Conservation (phyloP, 1,284 basidiomycete species). For the Neonothopanus nambi region DNA sequence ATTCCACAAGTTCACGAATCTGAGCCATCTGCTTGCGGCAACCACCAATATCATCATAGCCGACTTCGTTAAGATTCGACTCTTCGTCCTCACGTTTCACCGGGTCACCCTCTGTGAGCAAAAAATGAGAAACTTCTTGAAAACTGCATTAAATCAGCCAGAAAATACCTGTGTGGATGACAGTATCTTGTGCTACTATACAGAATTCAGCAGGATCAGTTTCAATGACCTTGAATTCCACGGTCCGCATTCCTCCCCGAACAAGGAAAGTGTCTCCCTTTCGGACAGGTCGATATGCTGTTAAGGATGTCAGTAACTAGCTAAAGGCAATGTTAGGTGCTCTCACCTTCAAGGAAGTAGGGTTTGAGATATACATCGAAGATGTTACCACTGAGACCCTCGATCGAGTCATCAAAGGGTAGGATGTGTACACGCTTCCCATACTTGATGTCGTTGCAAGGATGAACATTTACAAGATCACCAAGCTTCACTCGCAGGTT, state of each 20-base stretch:
- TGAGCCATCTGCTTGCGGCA: constrained; percentile 99
- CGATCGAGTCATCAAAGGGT: constrained; percentile 98
- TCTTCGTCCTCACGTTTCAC: constrained; percentile 99
- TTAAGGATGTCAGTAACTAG: not conserved
- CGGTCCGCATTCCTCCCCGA: constrained; percentile 95
- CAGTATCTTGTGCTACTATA: constrained; percentile 96
- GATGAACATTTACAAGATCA: constrained; percentile 93
- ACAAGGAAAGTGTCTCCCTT: constrained; percentile 99
- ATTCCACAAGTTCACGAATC: constrained; percentile 98
- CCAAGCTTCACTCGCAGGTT: constrained; percentile 98
- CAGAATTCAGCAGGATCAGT: constrained; percentile 95
- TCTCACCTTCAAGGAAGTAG: constrained; percentile 94
- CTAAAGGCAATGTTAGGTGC: too few relatives aligned
- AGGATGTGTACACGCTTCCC: constrained; percentile 97
- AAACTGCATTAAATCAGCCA: constrained; percentile 8
- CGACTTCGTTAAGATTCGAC: constrained; percentile 93
- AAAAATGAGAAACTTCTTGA: constrained; percentile 14
- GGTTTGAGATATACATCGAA: constrained; percentile 99
- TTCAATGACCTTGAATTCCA: constrained; percentile 98
- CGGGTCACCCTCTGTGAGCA: constrained; percentile 85
- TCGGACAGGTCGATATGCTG: constrained; percentile 90
- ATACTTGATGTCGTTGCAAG: constrained; percentile 98
- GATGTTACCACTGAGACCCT: constrained; percentile 96
- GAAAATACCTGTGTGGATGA: constrained; percentile 91
- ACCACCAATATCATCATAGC: constrained; percentile 99